These are phyloP conservation scores for Aspergillus aculeatinus DNA, from an alignment of 2,329 filamentous ascomycete species.

Conservation along the genomic window DNA sequence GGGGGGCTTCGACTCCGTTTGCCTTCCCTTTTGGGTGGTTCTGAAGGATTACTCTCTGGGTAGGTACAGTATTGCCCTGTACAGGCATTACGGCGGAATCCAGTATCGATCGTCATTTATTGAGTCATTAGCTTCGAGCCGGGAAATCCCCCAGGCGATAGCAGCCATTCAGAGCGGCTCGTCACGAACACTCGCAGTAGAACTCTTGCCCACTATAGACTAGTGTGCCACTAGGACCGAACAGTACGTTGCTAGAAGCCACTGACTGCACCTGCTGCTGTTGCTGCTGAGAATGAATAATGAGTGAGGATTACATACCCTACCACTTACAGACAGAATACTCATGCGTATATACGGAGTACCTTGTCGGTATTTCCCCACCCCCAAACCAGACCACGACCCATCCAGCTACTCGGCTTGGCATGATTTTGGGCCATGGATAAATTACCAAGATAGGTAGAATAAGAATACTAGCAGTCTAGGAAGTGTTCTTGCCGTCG, in stretches of 20 bases:
- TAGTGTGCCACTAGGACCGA: conserved; percentile 11
- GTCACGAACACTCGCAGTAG: conserved; percentile 12
- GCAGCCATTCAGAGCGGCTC: conserved; percentile 11
- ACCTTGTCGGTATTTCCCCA: neutral
- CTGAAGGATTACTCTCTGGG: too few species aligned
- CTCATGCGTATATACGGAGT: too few species aligned
- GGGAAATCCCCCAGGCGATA: conserved; percentile 11
- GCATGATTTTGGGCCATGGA: neutral
- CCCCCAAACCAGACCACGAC: neutral
- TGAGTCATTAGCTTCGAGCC: conserved; percentile 13
- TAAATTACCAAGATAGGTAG: neutral
- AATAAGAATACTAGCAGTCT: neutral
- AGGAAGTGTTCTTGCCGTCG: neutral
- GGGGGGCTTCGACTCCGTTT: too few species aligned
- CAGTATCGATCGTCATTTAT: conserved; percentile 15
- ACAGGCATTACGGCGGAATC: neutral
- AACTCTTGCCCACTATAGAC: conserved; percentile 8
- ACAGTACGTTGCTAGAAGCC: conserved; percentile 2
- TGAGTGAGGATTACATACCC: too few species aligned
- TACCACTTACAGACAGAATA: too few species aligned
- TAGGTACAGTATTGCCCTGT: too few species aligned
- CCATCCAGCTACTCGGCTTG: conserved; percentile 2
- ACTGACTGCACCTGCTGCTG: too few species aligned
- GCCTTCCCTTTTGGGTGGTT: too few species aligned
- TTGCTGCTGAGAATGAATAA: too few species aligned